Conservation (phyloP, 768 basidiomycete species). For the Mycena kentingensis region DNA sequence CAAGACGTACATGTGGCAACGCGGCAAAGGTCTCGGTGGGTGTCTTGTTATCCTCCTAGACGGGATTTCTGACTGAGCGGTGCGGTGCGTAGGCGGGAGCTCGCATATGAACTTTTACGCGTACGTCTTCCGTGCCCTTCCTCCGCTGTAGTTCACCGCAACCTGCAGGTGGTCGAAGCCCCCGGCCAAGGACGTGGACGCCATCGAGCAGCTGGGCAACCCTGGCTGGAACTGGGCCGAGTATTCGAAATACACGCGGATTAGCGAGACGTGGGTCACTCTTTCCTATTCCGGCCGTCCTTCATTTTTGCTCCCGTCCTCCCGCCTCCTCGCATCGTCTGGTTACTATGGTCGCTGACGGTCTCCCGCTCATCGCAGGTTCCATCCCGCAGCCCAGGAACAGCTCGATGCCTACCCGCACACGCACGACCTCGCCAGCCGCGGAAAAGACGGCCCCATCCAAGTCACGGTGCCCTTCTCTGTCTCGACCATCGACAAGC, state of each 20-base stretch:
- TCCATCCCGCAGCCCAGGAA: conserved; percentile 30
- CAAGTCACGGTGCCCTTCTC: conserved; percentile 31
- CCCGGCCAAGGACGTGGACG: conserved; percentile 32
- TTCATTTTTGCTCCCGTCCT: neutral
- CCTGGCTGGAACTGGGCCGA: conserved; percentile 56
- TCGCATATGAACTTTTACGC: conserved; percentile 46
- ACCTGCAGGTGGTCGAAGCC: conserved; percentile 31
- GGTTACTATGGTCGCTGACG: too few species aligned
- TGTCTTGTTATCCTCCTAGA: neutral
- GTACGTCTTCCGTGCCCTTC: conserved; percentile 29
- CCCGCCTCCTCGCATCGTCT: too few species aligned
- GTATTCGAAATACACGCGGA: conserved; percentile 40
- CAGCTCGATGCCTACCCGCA: conserved; percentile 30
- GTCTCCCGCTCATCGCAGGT: too few species aligned
- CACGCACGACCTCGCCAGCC: conserved; percentile 26
- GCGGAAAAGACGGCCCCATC: conserved; percentile 32
- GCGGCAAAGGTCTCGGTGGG: conserved; percentile 38
- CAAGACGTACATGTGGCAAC: conserved; percentile 29
- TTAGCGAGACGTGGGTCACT: conserved; percentile 38
- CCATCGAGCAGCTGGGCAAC: conserved; percentile 53
- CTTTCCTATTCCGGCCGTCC: neutral
- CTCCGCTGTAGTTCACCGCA: neutral
- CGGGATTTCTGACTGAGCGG: neutral
- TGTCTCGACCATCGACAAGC: conserved; percentile 28
- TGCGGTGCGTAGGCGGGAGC: conserved; percentile 37